phyloP scores from a whole-genome alignment of 2,329 filamentous ascomycete genomes.

The Hymenoscyphus repandus region DNA sequence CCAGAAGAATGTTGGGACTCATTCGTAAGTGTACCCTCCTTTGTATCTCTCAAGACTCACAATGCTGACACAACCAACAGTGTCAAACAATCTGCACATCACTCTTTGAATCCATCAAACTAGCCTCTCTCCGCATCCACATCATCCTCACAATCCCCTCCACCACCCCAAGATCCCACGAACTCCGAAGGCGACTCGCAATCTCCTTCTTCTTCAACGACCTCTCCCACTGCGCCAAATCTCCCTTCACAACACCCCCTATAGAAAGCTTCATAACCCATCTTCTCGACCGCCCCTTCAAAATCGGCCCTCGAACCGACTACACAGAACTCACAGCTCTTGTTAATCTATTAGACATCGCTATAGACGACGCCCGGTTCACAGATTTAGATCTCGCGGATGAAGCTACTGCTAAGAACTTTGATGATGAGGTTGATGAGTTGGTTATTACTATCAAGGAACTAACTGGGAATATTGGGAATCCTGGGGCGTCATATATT shows the following conservation, averaged over 20 bases:
- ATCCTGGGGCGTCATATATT: slow-evolving; percentile 68
- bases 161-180: slow-evolving; percentile 44
- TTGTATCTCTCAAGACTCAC: background rate
- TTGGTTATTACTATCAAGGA: slow-evolving; percentile 55
- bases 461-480: slow-evolving; percentile 60
- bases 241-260: slow-evolving; percentile 35
- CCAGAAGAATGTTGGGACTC: slow-evolving; percentile 33
- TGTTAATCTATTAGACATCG: slow-evolving; percentile 66
- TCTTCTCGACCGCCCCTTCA: slow-evolving; percentile 45
- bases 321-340: slow-evolving; percentile 64
- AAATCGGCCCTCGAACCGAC: slow-evolving; percentile 52
- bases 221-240: slow-evolving; percentile 35
- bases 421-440: slow-evolving; percentile 67
- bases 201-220: slow-evolving; percentile 57
- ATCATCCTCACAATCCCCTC: slow-evolving; percentile 56
- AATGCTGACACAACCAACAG: slow-evolving; percentile 31
- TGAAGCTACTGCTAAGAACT: slow-evolving; percentile 42
- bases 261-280: slow-evolving; percentile 42
- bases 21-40: slow-evolving; percentile 31
- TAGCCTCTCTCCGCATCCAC: slow-evolving; percentile 49
- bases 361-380: slow-evolving; percentile 58
- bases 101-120: slow-evolving; percentile 42
- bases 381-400: slow-evolving; percentile 27
- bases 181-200: slow-evolving; percentile 62
- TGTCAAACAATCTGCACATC: slow-evolving; percentile 44